These are phyloP conservation scores for Fusarium austroafricanum DNA, from an alignment of 2,329 filamentous ascomycete genomes.

Conservation along the genomic window DNA sequence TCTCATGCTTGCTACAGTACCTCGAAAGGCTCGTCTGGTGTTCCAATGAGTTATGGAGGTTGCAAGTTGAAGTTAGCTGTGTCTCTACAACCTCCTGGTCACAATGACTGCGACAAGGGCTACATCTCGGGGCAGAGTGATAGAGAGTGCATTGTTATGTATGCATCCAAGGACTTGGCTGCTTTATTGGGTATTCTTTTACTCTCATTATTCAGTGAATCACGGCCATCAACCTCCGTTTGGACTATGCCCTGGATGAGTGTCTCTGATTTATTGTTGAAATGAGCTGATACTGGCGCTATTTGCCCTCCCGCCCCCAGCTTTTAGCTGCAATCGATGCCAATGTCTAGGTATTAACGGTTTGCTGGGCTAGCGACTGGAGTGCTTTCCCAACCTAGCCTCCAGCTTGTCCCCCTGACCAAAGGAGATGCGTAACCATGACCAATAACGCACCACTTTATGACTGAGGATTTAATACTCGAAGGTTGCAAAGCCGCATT, in stretches of 20 bases:
- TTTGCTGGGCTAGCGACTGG: not conserved
- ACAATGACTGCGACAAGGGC: conserved; percentile 8
- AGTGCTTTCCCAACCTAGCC: conserved; percentile 18
- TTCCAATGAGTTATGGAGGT: conserved; percentile 22
- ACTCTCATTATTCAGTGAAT: conserved; percentile 23
- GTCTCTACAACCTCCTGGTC: conserved; percentile 10
- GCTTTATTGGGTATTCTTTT: conserved; percentile 8
- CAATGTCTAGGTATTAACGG: conserved; percentile 3
- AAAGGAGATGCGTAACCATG: conserved; percentile 19
- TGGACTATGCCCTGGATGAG: conserved; percentile 7
- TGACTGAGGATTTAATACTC: conserved; percentile 12
- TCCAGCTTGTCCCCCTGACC: conserved; percentile 29
- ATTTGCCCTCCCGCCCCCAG: conserved; percentile 11
- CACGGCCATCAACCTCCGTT: conserved; percentile 13
- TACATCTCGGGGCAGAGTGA: conserved; percentile 5
- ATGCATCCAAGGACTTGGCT: conserved; percentile 11
- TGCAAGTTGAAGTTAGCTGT: conserved; percentile 18
- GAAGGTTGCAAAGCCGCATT: conserved; percentile 21
- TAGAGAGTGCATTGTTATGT: conserved; percentile 16
- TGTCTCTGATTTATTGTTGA: conserved; percentile 27
- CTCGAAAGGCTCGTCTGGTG: conserved; percentile 12
- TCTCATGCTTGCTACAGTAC: not conserved
- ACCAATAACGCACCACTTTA: conserved; percentile 25
- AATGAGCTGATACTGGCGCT: conserved; percentile 39
- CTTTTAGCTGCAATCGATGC: conserved; percentile 8